A percentile compares a stretch with the other conserved stretches of the same genome.
Evolutionary conservation across 257 asterid genomes (phyloP).

Genomic region (Coffea eugenioides): DNA sequence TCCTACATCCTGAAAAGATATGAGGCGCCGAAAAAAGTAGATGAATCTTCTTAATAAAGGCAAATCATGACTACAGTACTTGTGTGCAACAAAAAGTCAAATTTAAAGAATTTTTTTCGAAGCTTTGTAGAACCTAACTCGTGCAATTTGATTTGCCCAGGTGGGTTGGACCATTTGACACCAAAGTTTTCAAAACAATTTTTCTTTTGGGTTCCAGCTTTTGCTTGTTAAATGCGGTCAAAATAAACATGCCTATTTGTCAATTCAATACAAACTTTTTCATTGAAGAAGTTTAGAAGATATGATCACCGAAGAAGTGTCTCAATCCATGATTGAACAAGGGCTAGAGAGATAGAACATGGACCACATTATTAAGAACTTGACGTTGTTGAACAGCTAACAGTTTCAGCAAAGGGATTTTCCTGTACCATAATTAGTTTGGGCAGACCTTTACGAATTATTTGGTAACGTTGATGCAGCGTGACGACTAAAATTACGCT

Average conservation of each 20-base stretch:
- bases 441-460: neutral
- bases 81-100: neutral
- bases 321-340: neutral
- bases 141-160: neutral
- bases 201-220: neutral
- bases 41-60: neutral
- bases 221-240: neutral
- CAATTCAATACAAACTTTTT: neutral
- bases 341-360: neutral
- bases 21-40: neutral
- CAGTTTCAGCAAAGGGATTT: neutral
- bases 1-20: neutral
- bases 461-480: neutral
- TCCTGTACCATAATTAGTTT: neutral
- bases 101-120: neutral
- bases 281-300: neutral
- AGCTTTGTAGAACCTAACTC: neutral
- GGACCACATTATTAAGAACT: neutral
- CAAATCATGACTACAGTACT: neutral
- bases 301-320: neutral
- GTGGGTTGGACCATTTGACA: neutral
- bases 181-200: too few relatives aligned
- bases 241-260: neutral
- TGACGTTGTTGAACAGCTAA: neutral
- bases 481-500: neutral